Base-by-base conservation (phyloP, 2,329 filamentous ascomycete species). In the Cordyceps farinosa region DNA sequence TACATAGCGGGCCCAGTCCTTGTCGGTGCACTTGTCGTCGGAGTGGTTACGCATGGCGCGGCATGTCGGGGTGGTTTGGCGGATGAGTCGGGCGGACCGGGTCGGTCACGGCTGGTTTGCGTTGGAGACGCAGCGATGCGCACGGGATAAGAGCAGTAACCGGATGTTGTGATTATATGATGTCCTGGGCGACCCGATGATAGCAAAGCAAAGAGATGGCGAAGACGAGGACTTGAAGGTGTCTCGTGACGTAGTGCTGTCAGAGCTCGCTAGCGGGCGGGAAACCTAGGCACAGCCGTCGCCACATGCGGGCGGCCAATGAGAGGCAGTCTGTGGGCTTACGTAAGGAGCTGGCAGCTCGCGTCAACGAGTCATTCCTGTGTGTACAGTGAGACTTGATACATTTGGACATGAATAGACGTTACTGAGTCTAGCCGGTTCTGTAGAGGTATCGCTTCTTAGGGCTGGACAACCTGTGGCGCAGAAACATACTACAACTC, bases 21-120 rank as follows among this genome's bases (percentile, higher is more conserved):
- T 55, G 44, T 47, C 53, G 15, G 70, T 60, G 68, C 71, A 74
- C 45, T 53, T 62, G 5, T 71, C 66, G 44, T 67, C 52, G 45
- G 63, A 52, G 40, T 64, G 48, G 62, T 64, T 60, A 56, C 56
- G 42, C 66, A 68, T 66, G 42, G 57, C 61, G 59, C 60, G 30
- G 56, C 58, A 57, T 67, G 27, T 44, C 29, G 32, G 40, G 7
- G 42, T 34, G 32, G 32, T n/a, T 50, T 27, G 40, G 45, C 53
- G 32, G 45, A 17, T 17, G 5, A n/a, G 11, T 15, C 36, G 17
- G 56, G 42, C 22, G 47, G n/a, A 29, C 29, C 8, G 22, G n/a
- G 10, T 13, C 38, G 11, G 48, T 7, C 40, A 29, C 48, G 38
- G 58, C 58, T 53, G 38, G 17, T 38, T n/a, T 36, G 22, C 48